Evolutionary conservation across 805 yeast genomes (phyloP), one percentile per base, ranked within the genome.

Genomic region (Lipomyces yamanashiensis): DNA sequence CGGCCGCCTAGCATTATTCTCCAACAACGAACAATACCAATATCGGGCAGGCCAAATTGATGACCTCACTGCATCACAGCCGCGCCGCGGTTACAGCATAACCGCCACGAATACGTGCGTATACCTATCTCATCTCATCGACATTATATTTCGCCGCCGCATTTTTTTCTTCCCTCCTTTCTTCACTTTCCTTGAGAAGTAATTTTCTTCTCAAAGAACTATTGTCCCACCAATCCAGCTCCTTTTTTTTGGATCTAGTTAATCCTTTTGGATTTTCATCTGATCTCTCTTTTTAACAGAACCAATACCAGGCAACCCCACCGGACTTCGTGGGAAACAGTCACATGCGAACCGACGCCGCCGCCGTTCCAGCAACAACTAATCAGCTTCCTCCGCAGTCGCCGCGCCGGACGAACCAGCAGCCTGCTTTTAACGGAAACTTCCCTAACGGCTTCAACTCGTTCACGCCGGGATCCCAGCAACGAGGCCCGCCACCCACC

Each of bases 291-390:
- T 60, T 54, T 60, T 41, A n/a, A 17, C 53, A 44, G 58, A 36
- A 12, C 47, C 36, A 40, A 41, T 50, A 23, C 44, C 63, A 48
- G 44, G 44, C 59, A 37, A 50, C 33, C 59, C 53, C 67, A 55
- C 56, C 54, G 28, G 33, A 36, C 36, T 62, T 40, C 52, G 54
- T 55, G 49, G 63, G 68, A 58, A 57, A 58, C 63, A 58, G 52
- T 61, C 68, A 65, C 68, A 65, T 65, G 68, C 59, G 67, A 61
- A 48, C 58, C 54, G 67, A 55, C 47, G 59, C 67, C 44, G 58
- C 64, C 44, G 54, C 64, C 36, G 64, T 47, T 36, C 66, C 63
- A 33, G 50, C 62, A 23, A 44, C 65, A 33, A 23, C 59, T 36
- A 19, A 59, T 44, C 66, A 54, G 54, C 54, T 63, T 53, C 58